A percentile compares a stretch with the other conserved stretches of the same genome.
phyloP scores from a whole-genome alignment of 75 land plant genomes.

The Pinus taeda region DNA sequence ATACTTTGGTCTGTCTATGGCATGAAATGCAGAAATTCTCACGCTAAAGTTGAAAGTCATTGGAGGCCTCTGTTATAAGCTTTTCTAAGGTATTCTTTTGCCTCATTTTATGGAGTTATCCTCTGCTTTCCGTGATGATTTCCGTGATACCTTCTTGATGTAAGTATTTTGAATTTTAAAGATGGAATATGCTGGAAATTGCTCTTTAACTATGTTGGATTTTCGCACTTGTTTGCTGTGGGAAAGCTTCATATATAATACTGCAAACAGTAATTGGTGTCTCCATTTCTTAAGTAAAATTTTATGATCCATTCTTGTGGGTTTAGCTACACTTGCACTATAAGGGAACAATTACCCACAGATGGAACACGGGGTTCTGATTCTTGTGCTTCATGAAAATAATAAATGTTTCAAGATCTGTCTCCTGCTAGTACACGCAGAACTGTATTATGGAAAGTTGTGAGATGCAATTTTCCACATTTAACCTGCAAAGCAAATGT shows the following conservation, averaged over 20 bases:
- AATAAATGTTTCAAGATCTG: background rate
- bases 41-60: background rate
- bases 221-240: background rate
- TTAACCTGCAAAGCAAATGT: background rate
- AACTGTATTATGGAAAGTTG: background rate
- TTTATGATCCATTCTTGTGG: background rate
- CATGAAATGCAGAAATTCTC: slow-evolving; percentile 54
- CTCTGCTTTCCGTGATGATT: slow-evolving; percentile 10
- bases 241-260: background rate
- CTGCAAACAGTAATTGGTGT: background rate
- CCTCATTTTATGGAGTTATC: background rate
- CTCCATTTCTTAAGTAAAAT: background rate
- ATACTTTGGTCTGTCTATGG: slow-evolving; percentile 66
- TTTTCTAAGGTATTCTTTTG: background rate
- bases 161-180: background rate
- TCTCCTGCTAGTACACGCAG: background rate
- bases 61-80: background rate
- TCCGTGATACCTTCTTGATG: background rate
- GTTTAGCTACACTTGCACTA: no score
- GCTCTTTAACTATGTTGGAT: background rate
- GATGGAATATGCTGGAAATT: background rate
- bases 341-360: background rate
- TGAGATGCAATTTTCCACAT: background rate
- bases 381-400: background rate
- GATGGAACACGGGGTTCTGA: background rate